These are phyloP conservation scores for Phytophthora multivora DNA, from an alignment of 352 stramenopile genomes.

Conservation along the genomic window DNA sequence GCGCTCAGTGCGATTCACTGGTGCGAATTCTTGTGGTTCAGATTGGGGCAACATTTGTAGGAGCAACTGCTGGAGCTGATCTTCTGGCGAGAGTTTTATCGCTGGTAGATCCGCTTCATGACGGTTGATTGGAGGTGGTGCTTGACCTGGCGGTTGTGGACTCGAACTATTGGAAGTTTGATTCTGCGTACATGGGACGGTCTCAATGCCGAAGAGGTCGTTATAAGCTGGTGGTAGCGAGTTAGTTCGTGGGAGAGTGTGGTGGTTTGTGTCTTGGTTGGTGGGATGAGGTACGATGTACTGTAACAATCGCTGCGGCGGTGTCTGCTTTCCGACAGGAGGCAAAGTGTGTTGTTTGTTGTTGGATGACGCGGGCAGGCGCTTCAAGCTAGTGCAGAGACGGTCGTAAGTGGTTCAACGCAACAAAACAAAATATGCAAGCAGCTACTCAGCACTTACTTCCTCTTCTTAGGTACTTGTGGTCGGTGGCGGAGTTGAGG, in stretches of 20 bases:
- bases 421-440: not conserved
- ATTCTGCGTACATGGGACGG: constrained; percentile 31
- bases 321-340: constrained; percentile 25
- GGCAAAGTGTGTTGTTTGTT: constrained; percentile 25
- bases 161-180: constrained; percentile 2
- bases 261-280: constrained; percentile 20
- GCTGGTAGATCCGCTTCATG: not conserved
- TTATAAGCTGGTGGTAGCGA: constrained; percentile 59
- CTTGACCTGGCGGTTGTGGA: constrained; percentile 5
- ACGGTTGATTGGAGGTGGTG: not conserved
- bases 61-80: constrained; percentile 60
- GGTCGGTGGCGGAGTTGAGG: constrained; percentile 7
- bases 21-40: not conserved
- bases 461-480: constrained; percentile 28
- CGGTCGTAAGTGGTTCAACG: not conserved
- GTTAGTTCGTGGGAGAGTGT: constrained; percentile 23
- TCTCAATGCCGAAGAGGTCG: constrained; percentile 73
- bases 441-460: constrained; percentile 15
- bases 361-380: constrained; percentile 6
- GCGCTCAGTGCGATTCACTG: constrained; percentile 1
- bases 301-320: constrained; percentile 20
- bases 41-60: constrained; percentile 47
- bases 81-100: constrained; percentile 35
- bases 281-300: constrained; percentile 22
- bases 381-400: constrained; percentile 2